These are phyloP conservation scores for Fusarium sp. DNA, from an alignment of 2,329 filamentous ascomycete species.

Conservation along the genomic window DNA sequence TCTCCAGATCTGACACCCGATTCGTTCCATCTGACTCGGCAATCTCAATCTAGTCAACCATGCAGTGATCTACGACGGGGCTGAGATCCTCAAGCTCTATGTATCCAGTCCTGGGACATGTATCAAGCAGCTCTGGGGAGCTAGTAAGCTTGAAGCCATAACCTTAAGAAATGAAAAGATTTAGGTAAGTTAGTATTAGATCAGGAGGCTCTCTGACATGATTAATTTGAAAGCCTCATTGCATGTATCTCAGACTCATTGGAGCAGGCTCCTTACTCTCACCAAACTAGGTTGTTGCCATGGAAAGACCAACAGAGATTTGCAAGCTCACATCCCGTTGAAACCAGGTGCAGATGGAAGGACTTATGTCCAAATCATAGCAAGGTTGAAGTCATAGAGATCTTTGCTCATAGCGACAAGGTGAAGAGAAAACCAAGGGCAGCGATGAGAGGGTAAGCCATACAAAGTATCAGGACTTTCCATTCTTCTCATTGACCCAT, in stretches of 20 bases:
- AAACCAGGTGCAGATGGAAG: background rate
- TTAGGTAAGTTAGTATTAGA: fast-evolving
- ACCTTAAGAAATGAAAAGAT: background rate
- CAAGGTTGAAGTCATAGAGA: background rate
- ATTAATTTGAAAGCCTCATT: background rate
- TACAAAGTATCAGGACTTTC: background rate
- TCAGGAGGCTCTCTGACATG: background rate
- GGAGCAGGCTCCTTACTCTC: background rate
- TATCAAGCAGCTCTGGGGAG: background rate
- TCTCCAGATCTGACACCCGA: background rate
- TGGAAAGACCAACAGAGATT: no score
- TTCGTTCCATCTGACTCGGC: background rate
- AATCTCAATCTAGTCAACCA: background rate
- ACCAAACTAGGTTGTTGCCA: background rate
- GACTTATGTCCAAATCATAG: no score
- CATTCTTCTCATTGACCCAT: background rate
- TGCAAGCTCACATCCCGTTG: no score
- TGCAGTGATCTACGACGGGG: background rate
- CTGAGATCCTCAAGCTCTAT: background rate
- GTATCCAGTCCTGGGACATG: background rate
- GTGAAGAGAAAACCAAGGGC: background rate
- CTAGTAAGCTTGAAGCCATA: no score
- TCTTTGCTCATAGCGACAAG: background rate
- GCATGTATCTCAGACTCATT: background rate
- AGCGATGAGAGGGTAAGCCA: no score